phyloP scores from a whole-genome alignment of 176 grass and related monocot species.

The Phyllostachys edulis region DNA sequence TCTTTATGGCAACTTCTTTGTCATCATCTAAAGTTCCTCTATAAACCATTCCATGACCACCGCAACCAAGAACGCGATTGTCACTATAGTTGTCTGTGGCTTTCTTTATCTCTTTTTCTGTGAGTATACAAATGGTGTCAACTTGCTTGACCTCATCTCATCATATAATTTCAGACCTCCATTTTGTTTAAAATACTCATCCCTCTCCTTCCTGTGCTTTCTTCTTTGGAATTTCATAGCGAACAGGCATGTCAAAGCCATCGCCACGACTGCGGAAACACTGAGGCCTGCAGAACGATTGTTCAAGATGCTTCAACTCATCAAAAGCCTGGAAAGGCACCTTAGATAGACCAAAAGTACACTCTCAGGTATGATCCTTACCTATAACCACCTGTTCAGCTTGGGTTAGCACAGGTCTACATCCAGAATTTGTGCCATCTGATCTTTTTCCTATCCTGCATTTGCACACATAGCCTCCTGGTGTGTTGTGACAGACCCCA shows the following conservation, averaged over 20 bases:
- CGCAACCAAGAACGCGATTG: conserved; percentile 39
- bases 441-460: conserved; percentile 30
- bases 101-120: conserved; percentile 44
- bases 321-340: background rate
- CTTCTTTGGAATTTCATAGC: conserved; percentile 35
- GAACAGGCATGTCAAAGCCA: conserved; percentile 23
- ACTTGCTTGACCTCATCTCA: conserved; percentile 42
- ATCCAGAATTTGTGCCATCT: conserved; percentile 26
- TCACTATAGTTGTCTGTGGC: conserved; percentile 39
- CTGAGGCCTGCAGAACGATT: conserved; percentile 19
- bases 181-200: conserved; percentile 49
- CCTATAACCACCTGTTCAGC: conserved; percentile 10
- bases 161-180: conserved; percentile 47
- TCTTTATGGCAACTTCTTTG: too few relatives aligned
- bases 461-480: conserved; percentile 30
- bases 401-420: background rate
- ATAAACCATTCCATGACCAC: conserved; percentile 39
- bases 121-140: conserved; percentile 30
- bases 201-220: conserved; percentile 35
- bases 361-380: background rate
- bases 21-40: too few relatives aligned
- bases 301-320: background rate
- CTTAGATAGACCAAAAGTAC: background rate
- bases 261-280: background rate
- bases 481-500: conserved; percentile 2